Evolutionary conservation across 2,329 filamentous ascomycete species (phyloP), one percentile per base, ranked within the genome.

Genomic region (Aspergillus carbonarius): DNA sequence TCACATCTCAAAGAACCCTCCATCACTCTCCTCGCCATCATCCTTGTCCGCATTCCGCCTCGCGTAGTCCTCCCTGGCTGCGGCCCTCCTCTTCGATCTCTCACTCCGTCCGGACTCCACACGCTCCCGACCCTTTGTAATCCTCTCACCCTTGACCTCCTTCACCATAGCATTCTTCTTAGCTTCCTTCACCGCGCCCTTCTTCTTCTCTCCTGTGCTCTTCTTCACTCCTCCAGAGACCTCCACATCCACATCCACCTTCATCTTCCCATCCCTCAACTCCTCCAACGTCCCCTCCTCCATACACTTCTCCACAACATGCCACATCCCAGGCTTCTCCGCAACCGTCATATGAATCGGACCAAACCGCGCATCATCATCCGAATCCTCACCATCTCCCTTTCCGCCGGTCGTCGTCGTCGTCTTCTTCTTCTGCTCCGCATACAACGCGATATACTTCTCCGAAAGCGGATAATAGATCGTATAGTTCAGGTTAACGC

Each of bases 401-500:
- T 50, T 64, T 9, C 54, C 60, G 42, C 62, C 35, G 5, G n/a
- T n/a, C 23, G 23, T 23, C 23, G 23, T 23, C 23, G 25, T 32
- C 2, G 54, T 5, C 40, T 59, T 66, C n/a, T 69, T 66, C 30
- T 70, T 65, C 52, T 76, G 62, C 56, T 71, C 65, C 7, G 78
- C 76, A 62, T 82, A 88, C 2, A 88, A 71, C 18, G 83, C 81
- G 12, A 83, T 78, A 71, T 88, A 88, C 59, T 84, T 82, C 67
- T 83, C 78, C 56, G 81, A 79, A 20, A 88, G 77, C 13, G 86
- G 86, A 62, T 82, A 86, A 69, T 85, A 87, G 39, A 84, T 78
- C 7, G 85, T 82, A 69, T 88, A 88, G 67, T 85, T 86, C 62
- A 87, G 70, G 67, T 87, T 85, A 20, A 87, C 80, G 54, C 83